Conservation (phyloP, 2,329 filamentous ascomycete genomes). For the Lecanosticta acicola region DNA sequence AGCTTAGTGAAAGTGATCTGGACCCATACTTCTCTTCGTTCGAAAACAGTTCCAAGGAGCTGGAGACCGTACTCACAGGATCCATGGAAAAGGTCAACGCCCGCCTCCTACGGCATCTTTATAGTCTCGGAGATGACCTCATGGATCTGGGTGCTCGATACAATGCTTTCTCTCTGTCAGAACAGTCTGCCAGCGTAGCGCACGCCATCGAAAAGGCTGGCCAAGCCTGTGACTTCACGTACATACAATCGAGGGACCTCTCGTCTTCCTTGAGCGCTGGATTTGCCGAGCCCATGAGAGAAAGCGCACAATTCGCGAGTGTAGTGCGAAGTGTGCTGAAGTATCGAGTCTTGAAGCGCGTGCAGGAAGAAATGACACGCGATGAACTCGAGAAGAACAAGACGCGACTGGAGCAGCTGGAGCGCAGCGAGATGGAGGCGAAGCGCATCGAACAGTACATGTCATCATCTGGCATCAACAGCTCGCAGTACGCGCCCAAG, state of each 20-base stretch:
- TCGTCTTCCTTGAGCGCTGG: conserved; percentile 81
- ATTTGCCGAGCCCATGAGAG: conserved; percentile 96
- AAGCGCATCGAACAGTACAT: conserved; percentile 91
- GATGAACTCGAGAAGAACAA: conserved; percentile 89
- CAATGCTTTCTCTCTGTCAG: conserved; percentile 93
- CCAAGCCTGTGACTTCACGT: conserved; percentile 91
- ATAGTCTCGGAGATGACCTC: conserved; percentile 76
- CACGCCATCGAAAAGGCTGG: conserved; percentile 91
- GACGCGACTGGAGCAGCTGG: conserved; percentile 75
- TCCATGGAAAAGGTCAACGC: conserved; percentile 97
- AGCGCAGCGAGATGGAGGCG: conserved; percentile 87
- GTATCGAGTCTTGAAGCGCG: conserved; percentile 85
- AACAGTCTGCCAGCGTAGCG: conserved; percentile 80
- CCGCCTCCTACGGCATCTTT: conserved; percentile 77
- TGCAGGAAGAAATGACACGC: conserved; percentile 95
- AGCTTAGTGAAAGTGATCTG: conserved; percentile 78
- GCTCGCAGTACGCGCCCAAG: conserved; percentile 51
- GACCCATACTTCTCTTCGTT: conserved; percentile 96
- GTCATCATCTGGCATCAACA: conserved; percentile 59
- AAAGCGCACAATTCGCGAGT: conserved; percentile 94
- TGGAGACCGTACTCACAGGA: conserved; percentile 81
- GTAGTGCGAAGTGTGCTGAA: conserved; percentile 84
- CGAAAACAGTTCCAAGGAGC: conserved; percentile 83
- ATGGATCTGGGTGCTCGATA: conserved; percentile 92
- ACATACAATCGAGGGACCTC: conserved; percentile 90